A percentile compares a stretch with the other conserved stretches of the same genome.
These are phyloP conservation scores for Salix viminalis DNA, from an alignment of 345 rosid genomes.

Conservation along the genomic window DNA sequence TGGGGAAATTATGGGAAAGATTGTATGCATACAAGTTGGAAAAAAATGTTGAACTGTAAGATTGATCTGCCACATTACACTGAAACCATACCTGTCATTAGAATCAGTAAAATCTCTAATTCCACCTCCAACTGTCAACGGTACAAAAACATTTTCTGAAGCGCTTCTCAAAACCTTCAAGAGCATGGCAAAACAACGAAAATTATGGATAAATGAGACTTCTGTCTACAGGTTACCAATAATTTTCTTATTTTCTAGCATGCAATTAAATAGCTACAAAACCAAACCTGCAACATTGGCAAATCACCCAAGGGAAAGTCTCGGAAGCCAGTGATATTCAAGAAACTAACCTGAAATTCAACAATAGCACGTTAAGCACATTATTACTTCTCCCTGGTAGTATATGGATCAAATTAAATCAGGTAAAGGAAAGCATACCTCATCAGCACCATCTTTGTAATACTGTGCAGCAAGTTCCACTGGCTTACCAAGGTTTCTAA, in stretches of 20 bases:
- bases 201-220: neutral
- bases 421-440: conserved; percentile 42
- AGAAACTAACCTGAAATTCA: conserved; percentile 72
- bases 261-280: neutral
- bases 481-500: conserved; percentile 89
- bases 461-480: conserved; percentile 89
- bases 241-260: neutral
- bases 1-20: neutral
- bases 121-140: conserved; percentile 98
- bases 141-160: conserved; percentile 95
- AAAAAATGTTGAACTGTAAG: neutral
- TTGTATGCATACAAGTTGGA: neutral
- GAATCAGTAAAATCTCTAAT: conserved; percentile 94
- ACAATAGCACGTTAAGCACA: conserved; percentile 1
- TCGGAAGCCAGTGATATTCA: conserved; percentile 90
- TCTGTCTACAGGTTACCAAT: neutral
- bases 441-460: conserved; percentile 93
- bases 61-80: neutral
- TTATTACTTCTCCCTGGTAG: neutral
- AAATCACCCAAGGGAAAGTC: conserved; percentile 93
- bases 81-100: conserved; percentile 65
- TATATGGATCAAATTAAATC: neutral
- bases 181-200: conserved; percentile 12
- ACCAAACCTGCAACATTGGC: conserved; percentile 91
- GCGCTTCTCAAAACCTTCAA: conserved; percentile 79